Conservation (phyloP, 805 yeast species). For the Candida namnaoensis region DNA sequence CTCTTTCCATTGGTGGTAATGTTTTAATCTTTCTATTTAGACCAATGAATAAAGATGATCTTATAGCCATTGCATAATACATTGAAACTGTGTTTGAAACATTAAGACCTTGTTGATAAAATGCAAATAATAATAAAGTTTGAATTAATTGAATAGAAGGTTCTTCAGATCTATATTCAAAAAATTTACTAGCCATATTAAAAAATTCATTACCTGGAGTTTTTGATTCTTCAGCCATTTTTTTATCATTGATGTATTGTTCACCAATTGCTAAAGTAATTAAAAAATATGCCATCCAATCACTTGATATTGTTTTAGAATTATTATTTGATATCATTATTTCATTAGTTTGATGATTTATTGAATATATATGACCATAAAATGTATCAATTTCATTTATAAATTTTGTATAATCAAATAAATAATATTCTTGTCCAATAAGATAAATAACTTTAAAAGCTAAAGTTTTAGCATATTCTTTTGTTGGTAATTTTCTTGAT, state of each 20-base stretch:
- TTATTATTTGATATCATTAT: conserved; percentile 2
- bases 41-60: conserved; percentile 22
- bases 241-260: conserved; percentile 12
- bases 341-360: conserved; percentile 2
- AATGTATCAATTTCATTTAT: conserved; percentile 3
- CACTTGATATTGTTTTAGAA: conserved; percentile 1
- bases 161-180: conserved; percentile 21
- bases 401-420: conserved; percentile 9
- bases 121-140: conserved; percentile 23
- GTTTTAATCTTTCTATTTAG: conserved; percentile 19
- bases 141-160: conserved; percentile 24
- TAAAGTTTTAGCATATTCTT: conserved; percentile 7
- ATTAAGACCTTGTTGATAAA: conserved; percentile 26
- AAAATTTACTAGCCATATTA: conserved; percentile 22
- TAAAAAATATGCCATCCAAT: conserved; percentile 13
- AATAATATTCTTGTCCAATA: conserved; percentile 15
- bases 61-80: conserved; percentile 25
- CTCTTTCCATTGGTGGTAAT: conserved; percentile 14
- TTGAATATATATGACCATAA: too few species aligned
- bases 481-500: conserved; percentile 5
- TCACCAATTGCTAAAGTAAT: conserved; percentile 19
- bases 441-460: conserved; percentile 12
- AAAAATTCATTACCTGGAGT: conserved; percentile 17
- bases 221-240: conserved; percentile 2
- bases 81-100: conserved; percentile 24